phyloP scores from a whole-genome alignment of 148 eudicot species.

The Talinum fruticosum region DNA sequence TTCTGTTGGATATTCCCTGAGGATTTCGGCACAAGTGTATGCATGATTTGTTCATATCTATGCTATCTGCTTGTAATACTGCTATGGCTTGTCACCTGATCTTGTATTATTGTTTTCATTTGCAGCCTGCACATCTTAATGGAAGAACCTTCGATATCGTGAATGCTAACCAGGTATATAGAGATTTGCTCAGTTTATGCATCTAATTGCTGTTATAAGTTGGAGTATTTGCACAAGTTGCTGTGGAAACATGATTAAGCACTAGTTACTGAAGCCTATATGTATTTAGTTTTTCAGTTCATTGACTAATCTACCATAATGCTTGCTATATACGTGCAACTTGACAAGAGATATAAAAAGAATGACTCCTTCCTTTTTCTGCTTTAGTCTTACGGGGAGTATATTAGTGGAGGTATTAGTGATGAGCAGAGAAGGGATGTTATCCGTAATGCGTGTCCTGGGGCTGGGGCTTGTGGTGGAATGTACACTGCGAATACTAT shows the following conservation, averaged over 20 bases:
- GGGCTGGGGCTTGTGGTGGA: slow-evolving; percentile 90
- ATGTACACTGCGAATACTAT: slow-evolving; percentile 88
- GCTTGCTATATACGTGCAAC: not conserved
- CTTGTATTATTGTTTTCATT: not conserved
- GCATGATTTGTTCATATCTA: not conserved
- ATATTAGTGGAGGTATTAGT: slow-evolving; percentile 58
- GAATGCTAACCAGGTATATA: slow-evolving; percentile 68
- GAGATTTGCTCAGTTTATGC: not conserved
- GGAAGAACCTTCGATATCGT: slow-evolving; percentile 59
- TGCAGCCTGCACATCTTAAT: slow-evolving; percentile 85
- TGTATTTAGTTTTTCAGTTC: not conserved
- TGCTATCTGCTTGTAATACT: not conserved
- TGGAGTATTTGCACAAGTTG: not conserved
- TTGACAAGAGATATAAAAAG: not conserved
- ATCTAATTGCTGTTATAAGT: not conserved
- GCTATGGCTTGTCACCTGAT: no score
- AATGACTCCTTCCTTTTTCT: not conserved
- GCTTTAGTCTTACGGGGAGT: slow-evolving; percentile 69
- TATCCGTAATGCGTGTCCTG: slow-evolving; percentile 76
- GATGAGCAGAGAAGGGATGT: slow-evolving; percentile 67
- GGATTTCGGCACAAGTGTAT: not conserved
- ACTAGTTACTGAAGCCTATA: not conserved
- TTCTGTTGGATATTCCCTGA: not conserved
- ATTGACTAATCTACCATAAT: not conserved
- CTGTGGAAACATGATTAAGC: not conserved